Base-by-base conservation (phyloP, 2,329 filamentous ascomycete genomes). In the Trichoderma lentiforme region DNA sequence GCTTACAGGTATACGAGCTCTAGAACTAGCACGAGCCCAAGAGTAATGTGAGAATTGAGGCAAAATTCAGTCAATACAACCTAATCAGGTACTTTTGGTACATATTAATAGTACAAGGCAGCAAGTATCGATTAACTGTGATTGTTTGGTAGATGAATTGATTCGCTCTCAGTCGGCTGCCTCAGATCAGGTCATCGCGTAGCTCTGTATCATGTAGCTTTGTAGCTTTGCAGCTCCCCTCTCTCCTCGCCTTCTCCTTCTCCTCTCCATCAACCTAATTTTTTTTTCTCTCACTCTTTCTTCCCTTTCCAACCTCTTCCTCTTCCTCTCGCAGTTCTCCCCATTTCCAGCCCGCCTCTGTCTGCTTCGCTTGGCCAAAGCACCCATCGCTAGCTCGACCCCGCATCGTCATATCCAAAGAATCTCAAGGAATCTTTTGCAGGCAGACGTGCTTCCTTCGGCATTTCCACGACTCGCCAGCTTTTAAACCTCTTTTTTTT, bases 321-420 rank as follows among this genome's bases (percentile, higher is more conserved):
- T 24, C 21, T 51, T 39, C 30, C 36, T 60, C 36, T 21, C 18
- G 26, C 47, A 14, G n/a, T 56, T 67, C 30, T 30, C 18, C 34
- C 11, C 26, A 26, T 34, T n/a, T 34, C 12, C 21, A n/a, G 14
- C 30, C 32, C 26, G 2, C 36, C 12, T 28, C 24, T 18, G 43
- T 47, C 43, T n/a, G 43, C n/a, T 14, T 18, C n/a, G 53, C 66
- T 36, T 57, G 34, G 34, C 9, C 21, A 70, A 60, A 51, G 57
- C 66, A 53, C 30, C 39, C 21, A 28, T 62, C 57, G 57, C 56
- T 58, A 70, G 56, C 57, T 62, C 39, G 57, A 70, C 66, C 66
- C 66, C 66, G 66, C 66, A 70, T 53, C 66, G 21, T 60, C 57
- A 34, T 70, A 36, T 61, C 26, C 21, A 70, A 6, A 70, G 66